These are phyloP conservation scores for Aspergillus cejpii DNA, from an alignment of 2,329 filamentous ascomycete genomes.

Conservation along the genomic window DNA sequence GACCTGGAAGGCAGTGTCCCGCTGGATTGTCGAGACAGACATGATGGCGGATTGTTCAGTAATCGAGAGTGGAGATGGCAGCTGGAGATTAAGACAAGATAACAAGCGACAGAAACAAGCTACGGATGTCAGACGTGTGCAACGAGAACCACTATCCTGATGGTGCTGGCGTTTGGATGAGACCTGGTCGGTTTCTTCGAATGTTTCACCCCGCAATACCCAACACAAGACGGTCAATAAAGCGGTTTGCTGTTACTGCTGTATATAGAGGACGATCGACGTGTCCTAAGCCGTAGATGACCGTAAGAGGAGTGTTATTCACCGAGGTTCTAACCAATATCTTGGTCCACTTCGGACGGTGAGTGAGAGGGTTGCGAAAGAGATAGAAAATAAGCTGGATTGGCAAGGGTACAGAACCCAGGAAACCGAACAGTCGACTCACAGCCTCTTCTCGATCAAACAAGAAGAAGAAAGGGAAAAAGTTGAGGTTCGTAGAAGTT, in stretches of 20 bases:
- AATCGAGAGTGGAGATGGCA: constrained; percentile 6
- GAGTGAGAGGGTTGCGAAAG: too few species aligned
- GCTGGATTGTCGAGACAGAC: constrained; percentile 40
- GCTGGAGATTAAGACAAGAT: neutral
- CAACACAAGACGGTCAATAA: neutral
- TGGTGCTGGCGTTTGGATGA: neutral
- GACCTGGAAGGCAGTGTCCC: constrained; percentile 43
- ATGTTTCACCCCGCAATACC: neutral
- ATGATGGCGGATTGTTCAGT: constrained; percentile 25
- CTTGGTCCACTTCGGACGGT: too few species aligned
- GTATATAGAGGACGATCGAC: too few species aligned
- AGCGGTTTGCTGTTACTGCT: too few species aligned
- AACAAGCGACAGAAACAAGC: neutral
- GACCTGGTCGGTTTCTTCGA: neutral
- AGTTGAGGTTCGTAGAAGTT: neutral
- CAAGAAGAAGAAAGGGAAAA: constrained; percentile 6
- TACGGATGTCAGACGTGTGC: too few species aligned
- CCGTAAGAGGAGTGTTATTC: neutral
- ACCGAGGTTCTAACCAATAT: neutral
- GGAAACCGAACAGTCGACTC: neutral
- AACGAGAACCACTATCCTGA: neutral
- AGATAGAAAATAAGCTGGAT: neutral
- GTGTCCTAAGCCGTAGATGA: too few species aligned
- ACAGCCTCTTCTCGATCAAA: constrained; percentile 3
- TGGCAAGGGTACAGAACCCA: neutral